phyloP scores from a whole-genome alignment of 306 rosid genomes.

The Trifolium subterraneum region DNA sequence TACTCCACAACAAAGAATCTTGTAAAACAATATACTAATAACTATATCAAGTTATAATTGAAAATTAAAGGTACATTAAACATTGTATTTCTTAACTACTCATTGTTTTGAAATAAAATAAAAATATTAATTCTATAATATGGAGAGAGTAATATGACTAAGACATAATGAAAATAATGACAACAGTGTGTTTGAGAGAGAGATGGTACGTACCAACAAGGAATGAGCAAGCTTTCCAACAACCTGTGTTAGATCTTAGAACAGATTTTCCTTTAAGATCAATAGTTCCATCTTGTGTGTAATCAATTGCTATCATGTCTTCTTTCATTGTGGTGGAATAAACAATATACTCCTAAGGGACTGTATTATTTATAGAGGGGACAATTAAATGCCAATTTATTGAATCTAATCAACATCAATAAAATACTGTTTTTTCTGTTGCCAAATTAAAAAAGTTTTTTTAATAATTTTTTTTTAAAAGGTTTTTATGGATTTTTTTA shows the following conservation, averaged over 20 bases:
- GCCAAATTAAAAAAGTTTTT: background rate
- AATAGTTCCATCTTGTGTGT: constrained; percentile 81
- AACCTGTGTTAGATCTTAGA: constrained; percentile 63
- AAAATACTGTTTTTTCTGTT: background rate
- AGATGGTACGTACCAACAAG: constrained; percentile 57
- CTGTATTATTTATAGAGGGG: background rate
- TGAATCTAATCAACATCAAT: background rate
- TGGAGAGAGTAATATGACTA: background rate
- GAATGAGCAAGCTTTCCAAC: constrained; percentile 86
- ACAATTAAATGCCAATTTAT: background rate
- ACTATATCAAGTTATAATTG: background rate
- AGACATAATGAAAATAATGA: background rate
- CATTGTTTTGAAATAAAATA: background rate
- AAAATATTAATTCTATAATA: background rate
- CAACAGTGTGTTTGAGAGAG: background rate
- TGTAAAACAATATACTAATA: too few relatives aligned
- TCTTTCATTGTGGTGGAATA: too few relatives aligned
- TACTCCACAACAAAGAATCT: background rate
- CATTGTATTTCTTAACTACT: background rate
- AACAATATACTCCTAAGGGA: too few relatives aligned
- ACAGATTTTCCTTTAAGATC: constrained; percentile 74
- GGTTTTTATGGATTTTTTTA: too few relatives aligned
- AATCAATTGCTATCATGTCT: constrained; percentile 26
- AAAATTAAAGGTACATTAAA: too few relatives aligned
- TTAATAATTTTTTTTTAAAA: too few relatives aligned